Conservation (phyloP, 2,329 filamentous ascomycete genomes). For the Pseudocercospora fuligena region DNA sequence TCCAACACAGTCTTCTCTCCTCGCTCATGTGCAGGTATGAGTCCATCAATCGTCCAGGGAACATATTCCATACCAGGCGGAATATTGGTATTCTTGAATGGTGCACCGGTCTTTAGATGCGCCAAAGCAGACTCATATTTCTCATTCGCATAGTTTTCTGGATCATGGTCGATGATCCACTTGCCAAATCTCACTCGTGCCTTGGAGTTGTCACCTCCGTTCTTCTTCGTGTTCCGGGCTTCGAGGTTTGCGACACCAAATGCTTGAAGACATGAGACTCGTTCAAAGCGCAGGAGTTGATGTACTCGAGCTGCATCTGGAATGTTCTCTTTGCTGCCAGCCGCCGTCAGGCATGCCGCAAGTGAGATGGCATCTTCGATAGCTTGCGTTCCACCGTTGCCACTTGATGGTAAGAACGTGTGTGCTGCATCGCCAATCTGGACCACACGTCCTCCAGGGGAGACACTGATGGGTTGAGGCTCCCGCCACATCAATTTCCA, state of each 20-base stretch:
- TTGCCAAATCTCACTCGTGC: not conserved
- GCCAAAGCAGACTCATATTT: conserved; percentile 6
- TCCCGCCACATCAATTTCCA: conserved; percentile 54
- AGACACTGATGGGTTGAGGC: conserved; percentile 51
- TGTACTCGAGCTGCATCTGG: conserved; percentile 37
- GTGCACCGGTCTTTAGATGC: not conserved
- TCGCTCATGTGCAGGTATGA: conserved; percentile 8
- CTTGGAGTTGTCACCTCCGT: conserved; percentile 2
- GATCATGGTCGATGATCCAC: conserved; percentile 18
- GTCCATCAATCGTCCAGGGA: conserved; percentile 15
- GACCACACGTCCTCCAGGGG: conserved; percentile 48
- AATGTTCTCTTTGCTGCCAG: conserved; percentile 44
- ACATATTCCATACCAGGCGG: conserved; percentile 33
- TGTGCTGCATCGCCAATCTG: conserved; percentile 53
- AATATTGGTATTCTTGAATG: conserved; percentile 33
- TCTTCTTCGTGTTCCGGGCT: conserved; percentile 18
- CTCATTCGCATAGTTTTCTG: conserved; percentile 14
- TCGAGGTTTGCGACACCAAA: conserved; percentile 11
- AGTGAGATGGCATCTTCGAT: conserved; percentile 53
- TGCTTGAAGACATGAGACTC: conserved; percentile 7
- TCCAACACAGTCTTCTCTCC: conserved; percentile 11
- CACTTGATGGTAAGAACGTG: conserved; percentile 50
- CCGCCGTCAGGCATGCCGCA: conserved; percentile 51
- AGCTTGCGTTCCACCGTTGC: conserved; percentile 53
- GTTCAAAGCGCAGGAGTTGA: conserved; percentile 33